Percentiles rank a stretch among this genome's conserved stretches.
Evolutionary conservation across 2,329 filamentous ascomycete species (phyloP).

Genomic region (Fusarium agapanthi): DNA sequence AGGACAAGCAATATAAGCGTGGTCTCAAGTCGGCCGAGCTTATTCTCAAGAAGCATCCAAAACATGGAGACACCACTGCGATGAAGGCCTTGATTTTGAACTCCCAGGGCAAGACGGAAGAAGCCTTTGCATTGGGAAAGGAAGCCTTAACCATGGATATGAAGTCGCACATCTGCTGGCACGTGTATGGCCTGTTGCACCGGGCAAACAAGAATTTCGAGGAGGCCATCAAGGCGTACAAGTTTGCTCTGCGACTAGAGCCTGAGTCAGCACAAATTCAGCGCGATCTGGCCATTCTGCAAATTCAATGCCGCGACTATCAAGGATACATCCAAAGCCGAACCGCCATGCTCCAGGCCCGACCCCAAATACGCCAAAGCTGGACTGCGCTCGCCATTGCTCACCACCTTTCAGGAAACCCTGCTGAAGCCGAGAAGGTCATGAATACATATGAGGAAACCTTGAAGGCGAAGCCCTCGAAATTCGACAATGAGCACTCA

Average conservation of each 20-base stretch:
- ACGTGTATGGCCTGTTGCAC: slow-evolving; percentile 96
- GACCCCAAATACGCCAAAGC: slow-evolving; percentile 84
- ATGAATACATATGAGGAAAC: slow-evolving; percentile 94
- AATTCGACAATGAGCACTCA: slow-evolving; percentile 88
- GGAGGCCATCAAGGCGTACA: slow-evolving; percentile 99
- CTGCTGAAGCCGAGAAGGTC: slow-evolving; percentile 87
- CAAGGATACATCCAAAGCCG: slow-evolving; percentile 92
- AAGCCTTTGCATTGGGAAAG: slow-evolving; percentile 94
- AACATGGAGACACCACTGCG: slow-evolving; percentile 96
- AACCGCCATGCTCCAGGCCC: slow-evolving; percentile 84
- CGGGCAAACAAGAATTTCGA: slow-evolving; percentile 97
- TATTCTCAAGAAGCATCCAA: slow-evolving; percentile 92
- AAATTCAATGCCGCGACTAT: slow-evolving; percentile 97
- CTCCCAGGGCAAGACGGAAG: slow-evolving; percentile 87
- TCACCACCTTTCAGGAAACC: slow-evolving; percentile 87
- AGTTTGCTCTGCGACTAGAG: slow-evolving; percentile 90
- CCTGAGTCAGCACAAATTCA: slow-evolving; percentile 96
- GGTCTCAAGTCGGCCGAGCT: slow-evolving; percentile 96
- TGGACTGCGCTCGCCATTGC: slow-evolving; percentile 98
- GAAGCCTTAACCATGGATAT: slow-evolving; percentile 93
- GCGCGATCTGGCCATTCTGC: slow-evolving; percentile 89
- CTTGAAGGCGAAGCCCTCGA: slow-evolving; percentile 79
- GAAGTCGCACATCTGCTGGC: slow-evolving; percentile 99
- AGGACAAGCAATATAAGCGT: slow-evolving; percentile 96
- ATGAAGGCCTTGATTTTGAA: slow-evolving; percentile 99